These are phyloP conservation scores for Dothideomycetes sp. DNA, from an alignment of 2,329 filamentous ascomycete species.

Conservation along the genomic window DNA sequence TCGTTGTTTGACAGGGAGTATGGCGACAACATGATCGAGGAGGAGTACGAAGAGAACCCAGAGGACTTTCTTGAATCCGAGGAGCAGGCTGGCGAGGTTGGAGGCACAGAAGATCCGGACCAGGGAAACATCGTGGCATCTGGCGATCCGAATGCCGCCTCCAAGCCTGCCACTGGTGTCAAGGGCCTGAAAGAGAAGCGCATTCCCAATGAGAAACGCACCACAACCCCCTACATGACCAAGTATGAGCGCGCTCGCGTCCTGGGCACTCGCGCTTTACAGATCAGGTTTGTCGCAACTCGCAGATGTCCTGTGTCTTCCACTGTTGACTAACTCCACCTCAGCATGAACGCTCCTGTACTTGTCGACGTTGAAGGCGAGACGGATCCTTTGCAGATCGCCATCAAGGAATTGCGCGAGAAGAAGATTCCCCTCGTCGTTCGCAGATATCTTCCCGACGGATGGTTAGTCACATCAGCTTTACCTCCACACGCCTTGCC, in stretches of 20 bases:
- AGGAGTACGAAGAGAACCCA: slow-evolving; percentile 27
- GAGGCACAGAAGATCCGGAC: slow-evolving; percentile 17
- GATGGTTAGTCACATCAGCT: slow-evolving; percentile 57
- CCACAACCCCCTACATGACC: slow-evolving; percentile 97
- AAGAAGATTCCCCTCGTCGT: slow-evolving; percentile 98
- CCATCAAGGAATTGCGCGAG: slow-evolving; percentile 91
- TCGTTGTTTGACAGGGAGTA: slow-evolving; percentile 16
- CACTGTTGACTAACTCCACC: background rate
- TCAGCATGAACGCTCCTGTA: slow-evolving; percentile 92
- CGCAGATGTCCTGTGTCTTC: too few relatives aligned
- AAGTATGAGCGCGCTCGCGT: slow-evolving; percentile 96
- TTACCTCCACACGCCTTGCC: background rate
- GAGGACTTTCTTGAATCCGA: slow-evolving; percentile 48
- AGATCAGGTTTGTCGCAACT: slow-evolving; percentile 72
- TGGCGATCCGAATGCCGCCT: slow-evolving; percentile 42
- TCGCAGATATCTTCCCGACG: slow-evolving; percentile 89
- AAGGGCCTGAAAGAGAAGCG: slow-evolving; percentile 63
- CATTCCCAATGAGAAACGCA: slow-evolving; percentile 77
- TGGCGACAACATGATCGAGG: slow-evolving; percentile 26
- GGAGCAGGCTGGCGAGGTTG: slow-evolving; percentile 21
- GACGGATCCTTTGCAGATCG: slow-evolving; percentile 94
- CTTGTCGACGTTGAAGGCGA: slow-evolving; percentile 94
- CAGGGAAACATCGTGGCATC: slow-evolving; percentile 33
- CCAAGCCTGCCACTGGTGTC: slow-evolving; percentile 41
- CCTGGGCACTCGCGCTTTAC: slow-evolving; percentile 80